Evolutionary conservation across 495 filamentous ascomycete species (phyloP).

Genomic region (Penicillium herquei): DNA sequence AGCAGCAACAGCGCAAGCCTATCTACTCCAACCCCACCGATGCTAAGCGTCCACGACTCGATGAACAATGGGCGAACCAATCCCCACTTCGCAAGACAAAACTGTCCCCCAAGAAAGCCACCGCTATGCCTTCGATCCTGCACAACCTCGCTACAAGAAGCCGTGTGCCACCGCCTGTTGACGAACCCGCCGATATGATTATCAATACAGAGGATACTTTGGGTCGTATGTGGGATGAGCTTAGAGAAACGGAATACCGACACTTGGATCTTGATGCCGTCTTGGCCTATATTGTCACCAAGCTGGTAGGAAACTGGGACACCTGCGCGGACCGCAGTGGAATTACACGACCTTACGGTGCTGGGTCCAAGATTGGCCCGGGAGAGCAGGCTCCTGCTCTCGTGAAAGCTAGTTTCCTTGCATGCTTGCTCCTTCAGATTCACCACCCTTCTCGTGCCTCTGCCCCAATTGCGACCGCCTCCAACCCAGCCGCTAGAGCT

Average conservation of each 20-base stretch:
- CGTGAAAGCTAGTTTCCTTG: conserved; percentile 71
- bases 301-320: conserved; percentile 60
- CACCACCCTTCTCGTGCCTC: conserved; percentile 60
- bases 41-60: conserved; percentile 45
- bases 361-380: conserved; percentile 58
- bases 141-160: conserved; percentile 39
- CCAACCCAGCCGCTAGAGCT: conserved; percentile 21
- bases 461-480: conserved; percentile 25
- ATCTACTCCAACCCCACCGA: conserved; percentile 44
- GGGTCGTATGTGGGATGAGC: conserved; percentile 53
- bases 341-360: conserved; percentile 48
- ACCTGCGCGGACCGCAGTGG: conserved; percentile 42
- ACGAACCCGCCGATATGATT: conserved; percentile 46
- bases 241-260: conserved; percentile 49
- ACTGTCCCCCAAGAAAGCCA: conserved; percentile 46
- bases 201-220: conserved; percentile 45
- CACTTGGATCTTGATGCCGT: conserved; percentile 53
- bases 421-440: conserved; percentile 66
- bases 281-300: conserved; percentile 53
- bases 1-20: conserved; percentile 28
- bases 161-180: conserved; percentile 27
- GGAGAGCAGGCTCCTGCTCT: conserved; percentile 55
- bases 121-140: conserved; percentile 48
- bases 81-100: conserved; percentile 39
- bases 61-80: conserved; percentile 40